These are phyloP conservation scores for Paecilomyces sp. DNA, from an alignment of 2,329 filamentous ascomycete species.

Conservation along the genomic window DNA sequence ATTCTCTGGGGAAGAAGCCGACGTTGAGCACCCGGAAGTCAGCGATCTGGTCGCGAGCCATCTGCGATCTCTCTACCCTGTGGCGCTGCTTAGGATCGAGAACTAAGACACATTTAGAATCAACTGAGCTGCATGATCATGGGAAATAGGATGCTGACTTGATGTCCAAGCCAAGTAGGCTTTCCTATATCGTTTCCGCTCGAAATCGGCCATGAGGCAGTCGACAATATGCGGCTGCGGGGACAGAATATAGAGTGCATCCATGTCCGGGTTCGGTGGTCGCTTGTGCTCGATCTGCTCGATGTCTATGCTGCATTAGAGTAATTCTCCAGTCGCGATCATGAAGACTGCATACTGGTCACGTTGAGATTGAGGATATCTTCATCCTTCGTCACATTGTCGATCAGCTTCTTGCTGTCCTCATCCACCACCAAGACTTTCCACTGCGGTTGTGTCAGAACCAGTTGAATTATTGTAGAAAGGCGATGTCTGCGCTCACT, in stretches of 20 bases:
- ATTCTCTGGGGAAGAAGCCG: conserved; percentile 86
- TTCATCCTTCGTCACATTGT: conserved; percentile 90
- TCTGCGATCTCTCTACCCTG: conserved; percentile 64
- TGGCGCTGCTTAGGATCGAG: conserved; percentile 64
- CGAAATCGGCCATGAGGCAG: conserved; percentile 87
- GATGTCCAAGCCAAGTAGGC: conserved; percentile 81
- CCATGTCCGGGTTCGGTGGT: conserved; percentile 78
- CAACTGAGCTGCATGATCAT: conserved; percentile 2
- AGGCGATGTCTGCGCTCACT: conserved; percentile 43
- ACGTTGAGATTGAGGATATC: conserved; percentile 96
- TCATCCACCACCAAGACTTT: conserved; percentile 92
- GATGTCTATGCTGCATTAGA: conserved; percentile 57
- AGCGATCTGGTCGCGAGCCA: conserved; percentile 66
- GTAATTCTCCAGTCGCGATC: conserved; percentile 7
- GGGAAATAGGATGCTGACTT: conserved; percentile 34
- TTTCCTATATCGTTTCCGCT: conserved; percentile 71
- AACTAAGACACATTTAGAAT: conserved; percentile 36
- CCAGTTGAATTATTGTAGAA: conserved; percentile 15
- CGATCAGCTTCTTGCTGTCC: conserved; percentile 72
- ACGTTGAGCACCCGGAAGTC: conserved; percentile 76
- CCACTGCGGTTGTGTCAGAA: conserved; percentile 57
- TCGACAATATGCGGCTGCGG: conserved; percentile 84
- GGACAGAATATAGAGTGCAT: conserved; percentile 87
- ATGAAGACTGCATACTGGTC: conserved; percentile 59
- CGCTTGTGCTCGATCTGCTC: conserved; percentile 86